Percentiles rank a stretch among this genome's conserved stretches.
phyloP scores from a whole-genome alignment of 345 rosid genomes.

The Eucalyptus cloeziana region DNA sequence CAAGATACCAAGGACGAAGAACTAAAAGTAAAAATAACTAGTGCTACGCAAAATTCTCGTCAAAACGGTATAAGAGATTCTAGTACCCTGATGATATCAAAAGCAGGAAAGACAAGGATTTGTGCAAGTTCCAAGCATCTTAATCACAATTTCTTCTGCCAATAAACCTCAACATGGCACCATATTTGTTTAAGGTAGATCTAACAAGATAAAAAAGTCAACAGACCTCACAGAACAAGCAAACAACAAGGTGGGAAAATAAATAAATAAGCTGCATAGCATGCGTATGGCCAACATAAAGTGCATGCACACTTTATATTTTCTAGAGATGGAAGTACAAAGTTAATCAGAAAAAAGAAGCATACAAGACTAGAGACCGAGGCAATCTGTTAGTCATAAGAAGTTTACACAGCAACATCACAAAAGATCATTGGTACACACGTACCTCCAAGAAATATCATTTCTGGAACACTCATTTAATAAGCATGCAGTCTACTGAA shows the following conservation, averaged over 20 bases:
- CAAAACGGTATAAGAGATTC: not conserved
- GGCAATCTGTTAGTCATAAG: not conserved
- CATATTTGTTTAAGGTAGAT: not conserved
- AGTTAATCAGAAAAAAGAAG: not conserved
- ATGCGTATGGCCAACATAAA: not conserved
- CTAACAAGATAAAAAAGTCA: not conserved
- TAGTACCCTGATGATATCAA: not conserved
- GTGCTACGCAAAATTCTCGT: not conserved
- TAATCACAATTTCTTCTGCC: not conserved
- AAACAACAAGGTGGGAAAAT: not conserved
- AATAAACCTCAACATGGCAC: not conserved
- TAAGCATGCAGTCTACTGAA: not conserved
- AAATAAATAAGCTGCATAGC: not conserved
- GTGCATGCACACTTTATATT: not conserved
- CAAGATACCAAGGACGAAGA: not conserved
- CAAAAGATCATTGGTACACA: not conserved
- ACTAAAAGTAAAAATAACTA: not conserved
- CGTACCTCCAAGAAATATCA: not conserved
- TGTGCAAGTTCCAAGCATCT: not conserved
- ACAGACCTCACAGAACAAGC: not conserved
- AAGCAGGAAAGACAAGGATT: not conserved
- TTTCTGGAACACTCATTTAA: not conserved
- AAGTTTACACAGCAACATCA: not conserved
- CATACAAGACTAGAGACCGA: not conserved
- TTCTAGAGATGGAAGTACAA: not conserved